Evolutionary conservation across 2,329 filamentous ascomycete genomes (phyloP).

Genomic region (Endoconidiophora laricicola): DNA sequence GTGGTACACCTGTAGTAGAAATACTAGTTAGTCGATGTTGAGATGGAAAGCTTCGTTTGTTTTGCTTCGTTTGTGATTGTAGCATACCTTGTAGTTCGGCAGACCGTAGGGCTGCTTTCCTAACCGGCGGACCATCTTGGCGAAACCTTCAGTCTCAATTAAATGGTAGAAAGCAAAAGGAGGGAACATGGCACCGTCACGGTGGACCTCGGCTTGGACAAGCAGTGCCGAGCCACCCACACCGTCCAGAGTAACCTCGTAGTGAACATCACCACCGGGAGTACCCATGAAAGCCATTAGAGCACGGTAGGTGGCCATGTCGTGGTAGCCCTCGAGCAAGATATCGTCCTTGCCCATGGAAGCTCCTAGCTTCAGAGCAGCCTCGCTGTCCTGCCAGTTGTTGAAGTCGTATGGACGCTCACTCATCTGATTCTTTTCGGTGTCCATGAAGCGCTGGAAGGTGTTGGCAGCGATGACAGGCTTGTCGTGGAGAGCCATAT

Average conservation of each 20-base stretch:
- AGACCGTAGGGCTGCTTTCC: constrained; percentile 77
- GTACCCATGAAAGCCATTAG: constrained; percentile 74
- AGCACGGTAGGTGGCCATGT: constrained; percentile 80
- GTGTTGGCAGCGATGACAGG: constrained; percentile 91
- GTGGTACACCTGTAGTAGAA: constrained; percentile 53
- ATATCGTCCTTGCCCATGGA: constrained; percentile 87
- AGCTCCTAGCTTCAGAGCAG: constrained; percentile 55
- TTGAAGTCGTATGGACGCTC: constrained; percentile 92
- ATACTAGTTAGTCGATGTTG: constrained; percentile 9
- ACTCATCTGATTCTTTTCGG: constrained; percentile 48
- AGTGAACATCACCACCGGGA: constrained; percentile 34
- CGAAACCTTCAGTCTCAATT: constrained; percentile 95
- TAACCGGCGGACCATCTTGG: constrained; percentile 83
- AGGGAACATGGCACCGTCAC: constrained; percentile 97
- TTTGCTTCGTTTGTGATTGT: background rate
- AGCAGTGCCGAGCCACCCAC: constrained; percentile 85
- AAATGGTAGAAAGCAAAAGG: constrained; percentile 91
- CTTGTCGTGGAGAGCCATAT: constrained; percentile 74
- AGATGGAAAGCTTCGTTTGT: constrained; percentile 3
- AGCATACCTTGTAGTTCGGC: constrained; percentile 83
- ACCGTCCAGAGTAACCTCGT: constrained; percentile 67
- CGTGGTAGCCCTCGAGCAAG: constrained; percentile 77
- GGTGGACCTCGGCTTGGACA: constrained; percentile 91
- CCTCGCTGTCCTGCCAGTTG: constrained; percentile 84
- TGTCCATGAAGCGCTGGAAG: constrained; percentile 69